Base-by-base conservation (phyloP, 2,329 filamentous ascomycete genomes). In the Sphaerulina vaccinii region DNA sequence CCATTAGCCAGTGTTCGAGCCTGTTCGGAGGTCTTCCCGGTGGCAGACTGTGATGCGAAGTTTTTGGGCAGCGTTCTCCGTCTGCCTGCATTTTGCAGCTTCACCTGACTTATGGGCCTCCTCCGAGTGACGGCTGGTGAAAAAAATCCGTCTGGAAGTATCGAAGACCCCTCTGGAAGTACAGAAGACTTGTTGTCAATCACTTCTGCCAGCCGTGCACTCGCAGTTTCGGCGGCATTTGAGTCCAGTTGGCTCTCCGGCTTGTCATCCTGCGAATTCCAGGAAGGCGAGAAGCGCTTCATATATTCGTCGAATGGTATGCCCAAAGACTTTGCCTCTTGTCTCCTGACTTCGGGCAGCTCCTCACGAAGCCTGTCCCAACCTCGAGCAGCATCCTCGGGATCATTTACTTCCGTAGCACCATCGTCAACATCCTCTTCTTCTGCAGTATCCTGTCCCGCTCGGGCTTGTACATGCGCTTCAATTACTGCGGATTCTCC, bases 111-210 rank as follows among this genome's bases (percentile, higher is more conserved):
- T 35, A 61, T 55, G 6, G 55, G 42, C n/a, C 59, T 50, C n/a
- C 54, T 56, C 10, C 60, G 51, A 18, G 48, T 45, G 36, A 62
- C 59, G 3, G 57, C 60, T 8, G 65, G 65, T 5, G 61, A 64
- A n/a, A 67, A 63, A 42, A 68, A 68, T 13, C 65, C 65, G n/a
- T 59, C 58, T 33, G 65, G 65, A 9, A 68, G 52, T 1, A 43
- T 23, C n/a, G 43, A 24, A 15, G 46, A 21, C 23, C 65, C 65
- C n/a, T 59, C 58, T 33, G 65, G 65, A 9, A 68, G 52, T 1
- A 43, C 29, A 18, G 43, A 24, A 15, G 46, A 21, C 23, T 35
- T 43, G 6, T 15, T 24, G n/a, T 36, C 32, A 15, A 49, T 22
- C 16, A 19, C 37, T 18, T 35, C n/a, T 15, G 45, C 40, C 23